Evolutionary conservation across 495 filamentous ascomycete genomes (phyloP), one percentile per base, ranked within the genome.

Genomic region (Annulohypoxylon maeteangense): DNA sequence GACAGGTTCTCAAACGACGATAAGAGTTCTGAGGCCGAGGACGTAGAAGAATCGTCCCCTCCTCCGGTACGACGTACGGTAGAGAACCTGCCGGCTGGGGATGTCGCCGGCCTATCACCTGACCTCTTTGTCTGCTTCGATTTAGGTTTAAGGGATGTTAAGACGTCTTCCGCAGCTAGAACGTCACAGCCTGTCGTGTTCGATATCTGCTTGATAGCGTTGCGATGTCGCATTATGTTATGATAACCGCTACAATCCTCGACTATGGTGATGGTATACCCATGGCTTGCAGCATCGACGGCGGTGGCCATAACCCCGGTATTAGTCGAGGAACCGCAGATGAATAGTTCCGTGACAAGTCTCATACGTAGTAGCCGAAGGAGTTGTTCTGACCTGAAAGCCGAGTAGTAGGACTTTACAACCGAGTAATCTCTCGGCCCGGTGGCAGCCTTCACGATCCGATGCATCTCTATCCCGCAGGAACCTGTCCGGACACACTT

Each of bases 201-300:
- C 0, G 84, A 84, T 82, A 99, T 91, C 65, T 92, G 87, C 31
- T 85, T 85, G 69, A 98, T 82, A 2, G 95, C 91, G 76, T 90
- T 87, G 51, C 90, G 86, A 74, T 97, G 92, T 12, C 92, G 88
- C 16, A 82, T 79, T 58, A 89, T 86, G 72, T 83, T 89, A 42
- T 94, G 89, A 75, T 90, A 98, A 10, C 94, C 95, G 44, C 97
- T 84, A 76, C 95, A 98, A 76, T 99, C 94, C 51, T 95, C 91
- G 27, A 99, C 81, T 11, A 99, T 80, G 4, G 91, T 93, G 63
- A 97, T 92, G 23, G 88, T 86, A 70, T 95, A 90, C 11, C 95
- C 95, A 76, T 97, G 90, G 14, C 89, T 87, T 0, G 92, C 95
- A 1, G 95, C 95, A 74, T 98, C 95, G 51, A 97, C 82, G 22